Percentiles rank a stretch among this genome's conserved stretches.
These are phyloP conservation scores for Trichoderma cornu-damae DNA, from an alignment of 2,329 filamentous ascomycete genomes.

Conservation along the genomic window DNA sequence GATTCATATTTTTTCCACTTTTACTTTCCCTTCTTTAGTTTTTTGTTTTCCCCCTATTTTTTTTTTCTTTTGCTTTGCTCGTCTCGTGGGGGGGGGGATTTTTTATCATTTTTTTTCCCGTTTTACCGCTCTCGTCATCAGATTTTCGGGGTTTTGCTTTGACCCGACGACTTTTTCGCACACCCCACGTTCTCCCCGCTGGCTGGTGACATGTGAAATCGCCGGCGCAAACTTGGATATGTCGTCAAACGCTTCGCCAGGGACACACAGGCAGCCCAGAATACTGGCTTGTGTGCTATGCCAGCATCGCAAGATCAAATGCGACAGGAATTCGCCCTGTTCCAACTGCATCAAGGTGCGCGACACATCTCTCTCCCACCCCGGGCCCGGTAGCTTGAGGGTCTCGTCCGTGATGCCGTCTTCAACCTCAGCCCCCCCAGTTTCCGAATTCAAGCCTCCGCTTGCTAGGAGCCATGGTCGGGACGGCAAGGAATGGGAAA, in stretches of 20 bases:
- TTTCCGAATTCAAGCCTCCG: background rate
- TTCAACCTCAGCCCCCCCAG: background rate
- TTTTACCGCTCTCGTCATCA: constrained; percentile 2
- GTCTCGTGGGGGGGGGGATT: background rate
- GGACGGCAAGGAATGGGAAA: background rate
- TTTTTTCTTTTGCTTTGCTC: background rate
- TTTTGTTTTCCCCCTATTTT: no score
- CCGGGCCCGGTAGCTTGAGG: background rate
- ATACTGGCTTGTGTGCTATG: constrained; percentile 53
- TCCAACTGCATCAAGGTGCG: constrained; percentile 56
- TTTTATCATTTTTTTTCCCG: background rate
- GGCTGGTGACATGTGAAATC: constrained; percentile 30
- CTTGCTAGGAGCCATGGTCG: background rate
- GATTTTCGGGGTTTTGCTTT: constrained; percentile 4
- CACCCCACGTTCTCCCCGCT: constrained; percentile 18
- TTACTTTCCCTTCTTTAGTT: background rate
- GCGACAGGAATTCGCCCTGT: constrained; percentile 54
- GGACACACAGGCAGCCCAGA: constrained; percentile 38
- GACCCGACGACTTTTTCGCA: background rate
- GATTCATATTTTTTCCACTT: background rate
- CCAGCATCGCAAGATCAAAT: constrained; percentile 59
- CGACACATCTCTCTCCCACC: constrained; percentile 19
- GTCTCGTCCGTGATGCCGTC: background rate
- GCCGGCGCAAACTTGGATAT: constrained; percentile 26
- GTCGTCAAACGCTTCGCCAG: constrained; percentile 29